Conservation (phyloP, 192 early-diverging fungal genomes). For the Podochytrium sp. region DNA sequence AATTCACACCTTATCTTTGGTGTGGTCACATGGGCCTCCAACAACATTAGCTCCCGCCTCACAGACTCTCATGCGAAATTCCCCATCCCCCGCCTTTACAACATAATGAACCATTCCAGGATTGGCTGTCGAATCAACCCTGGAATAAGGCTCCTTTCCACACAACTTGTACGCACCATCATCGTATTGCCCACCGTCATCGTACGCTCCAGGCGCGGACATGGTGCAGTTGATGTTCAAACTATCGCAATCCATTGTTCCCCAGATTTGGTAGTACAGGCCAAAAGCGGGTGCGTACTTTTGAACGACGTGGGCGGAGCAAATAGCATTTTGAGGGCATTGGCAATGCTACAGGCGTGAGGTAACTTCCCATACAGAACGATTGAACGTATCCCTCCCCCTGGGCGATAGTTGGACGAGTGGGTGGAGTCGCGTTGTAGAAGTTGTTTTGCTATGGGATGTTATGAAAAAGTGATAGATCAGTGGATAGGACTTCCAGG, state of each 20-base stretch:
- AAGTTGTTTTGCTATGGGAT: conserved; percentile 22
- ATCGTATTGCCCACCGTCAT: conserved; percentile 23
- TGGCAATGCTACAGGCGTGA: conserved; percentile 17
- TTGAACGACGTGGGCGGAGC: conserved; percentile 27
- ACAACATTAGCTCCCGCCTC: neutral
- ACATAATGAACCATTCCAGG: conserved; percentile 25
- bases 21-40: too few relatives aligned
- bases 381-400: conserved; percentile 40
- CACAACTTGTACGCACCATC: conserved; percentile 17
- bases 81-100: conserved; percentile 40
- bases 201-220: conserved; percentile 18
- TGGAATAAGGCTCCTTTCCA: conserved; percentile 44
- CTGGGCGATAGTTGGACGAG: conserved; percentile 32
- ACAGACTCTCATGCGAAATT: conserved; percentile 42
- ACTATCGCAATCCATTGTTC: conserved; percentile 29
- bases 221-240: conserved; percentile 32
- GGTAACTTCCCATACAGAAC: conserved; percentile 36
- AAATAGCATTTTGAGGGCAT: conserved; percentile 31
- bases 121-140: conserved; percentile 14
- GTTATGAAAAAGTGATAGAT: neutral
- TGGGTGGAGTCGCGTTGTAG: conserved; percentile 8
- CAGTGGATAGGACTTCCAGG: neutral
- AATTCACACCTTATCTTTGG: too few relatives aligned
- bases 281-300: neutral
- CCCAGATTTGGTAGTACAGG: conserved; percentile 33